These are phyloP conservation scores for Hyaloscypha variabilis DNA, from an alignment of 495 filamentous ascomycete genomes.

Conservation along the genomic window DNA sequence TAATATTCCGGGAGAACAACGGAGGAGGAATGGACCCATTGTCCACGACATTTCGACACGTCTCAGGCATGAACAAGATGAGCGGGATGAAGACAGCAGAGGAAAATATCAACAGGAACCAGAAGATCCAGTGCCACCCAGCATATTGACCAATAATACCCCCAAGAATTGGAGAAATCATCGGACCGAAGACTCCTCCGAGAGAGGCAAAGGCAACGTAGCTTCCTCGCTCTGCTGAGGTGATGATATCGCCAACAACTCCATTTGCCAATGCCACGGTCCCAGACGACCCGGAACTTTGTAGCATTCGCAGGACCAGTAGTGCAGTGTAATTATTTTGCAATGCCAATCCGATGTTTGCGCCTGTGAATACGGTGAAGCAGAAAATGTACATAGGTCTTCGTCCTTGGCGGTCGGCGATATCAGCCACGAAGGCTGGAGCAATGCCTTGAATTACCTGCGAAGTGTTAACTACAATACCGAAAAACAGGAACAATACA, in stretches of 20 bases:
- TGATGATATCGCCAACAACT: conserved; percentile 54
- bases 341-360: conserved; percentile 57
- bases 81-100: conserved; percentile 46
- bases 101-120: conserved; percentile 63
- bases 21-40: conserved; percentile 60
- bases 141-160: conserved; percentile 60
- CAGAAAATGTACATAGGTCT: conserved; percentile 56
- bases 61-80: conserved; percentile 59
- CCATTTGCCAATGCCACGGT: conserved; percentile 54
- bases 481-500: conserved; percentile 33
- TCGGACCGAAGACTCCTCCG: conserved; percentile 46
- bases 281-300: conserved; percentile 52
- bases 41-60: conserved; percentile 64
- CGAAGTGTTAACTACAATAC: not conserved
- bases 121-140: conserved; percentile 71
- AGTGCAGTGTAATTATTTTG: conserved; percentile 53
- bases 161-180: conserved; percentile 63
- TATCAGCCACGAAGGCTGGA: conserved; percentile 58
- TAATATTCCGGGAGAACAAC: conserved; percentile 41
- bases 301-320: conserved; percentile 55
- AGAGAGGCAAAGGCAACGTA: conserved; percentile 46
- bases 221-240: conserved; percentile 51
- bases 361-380: conserved; percentile 53
- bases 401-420: conserved; percentile 57
- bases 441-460: conserved; percentile 59